These are phyloP conservation scores for Selaginella tamariscina DNA, from an alignment of 75 land plant genomes.

Conservation along the genomic window DNA sequence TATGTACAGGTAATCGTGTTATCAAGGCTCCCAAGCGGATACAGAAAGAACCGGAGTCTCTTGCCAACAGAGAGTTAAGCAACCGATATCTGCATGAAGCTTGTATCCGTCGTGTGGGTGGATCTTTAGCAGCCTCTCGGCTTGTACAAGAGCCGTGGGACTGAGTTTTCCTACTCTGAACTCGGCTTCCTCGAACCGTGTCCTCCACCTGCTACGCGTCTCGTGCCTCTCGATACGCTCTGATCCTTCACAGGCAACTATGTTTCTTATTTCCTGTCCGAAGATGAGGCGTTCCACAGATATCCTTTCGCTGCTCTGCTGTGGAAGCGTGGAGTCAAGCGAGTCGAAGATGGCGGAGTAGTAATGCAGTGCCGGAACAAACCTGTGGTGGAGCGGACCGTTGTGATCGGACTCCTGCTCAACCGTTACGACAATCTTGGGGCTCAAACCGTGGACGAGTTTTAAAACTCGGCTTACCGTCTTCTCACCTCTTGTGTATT, in stretches of 20 bases:
- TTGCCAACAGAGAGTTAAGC: constrained; percentile 67
- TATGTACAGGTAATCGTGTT: no score
- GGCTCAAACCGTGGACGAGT: constrained; percentile 39
- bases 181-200: constrained; percentile 36
- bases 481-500: not conserved
- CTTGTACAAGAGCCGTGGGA: constrained; percentile 36
- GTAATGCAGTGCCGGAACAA: constrained; percentile 47
- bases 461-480: constrained; percentile 35
- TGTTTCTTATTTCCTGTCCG: constrained; percentile 67
- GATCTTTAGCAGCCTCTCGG: constrained; percentile 38
- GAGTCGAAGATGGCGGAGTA: constrained; percentile 75
- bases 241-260: constrained; percentile 56
- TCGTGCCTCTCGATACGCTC: constrained; percentile 63
- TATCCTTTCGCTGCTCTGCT: constrained; percentile 38
- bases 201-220: constrained; percentile 49
- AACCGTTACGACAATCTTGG: constrained; percentile 62
- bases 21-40: constrained; percentile 61
- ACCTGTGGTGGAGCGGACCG: constrained; percentile 45
- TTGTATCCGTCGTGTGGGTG: constrained; percentile 18
- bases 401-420: constrained; percentile 91
- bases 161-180: constrained; percentile 32
- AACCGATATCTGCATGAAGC: constrained; percentile 42
- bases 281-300: constrained; percentile 54
- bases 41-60: constrained; percentile 55
- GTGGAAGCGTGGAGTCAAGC: constrained; percentile 47